phyloP scores from a whole-genome alignment of 169 alveolate genomes.

The Fabrea salina region DNA sequence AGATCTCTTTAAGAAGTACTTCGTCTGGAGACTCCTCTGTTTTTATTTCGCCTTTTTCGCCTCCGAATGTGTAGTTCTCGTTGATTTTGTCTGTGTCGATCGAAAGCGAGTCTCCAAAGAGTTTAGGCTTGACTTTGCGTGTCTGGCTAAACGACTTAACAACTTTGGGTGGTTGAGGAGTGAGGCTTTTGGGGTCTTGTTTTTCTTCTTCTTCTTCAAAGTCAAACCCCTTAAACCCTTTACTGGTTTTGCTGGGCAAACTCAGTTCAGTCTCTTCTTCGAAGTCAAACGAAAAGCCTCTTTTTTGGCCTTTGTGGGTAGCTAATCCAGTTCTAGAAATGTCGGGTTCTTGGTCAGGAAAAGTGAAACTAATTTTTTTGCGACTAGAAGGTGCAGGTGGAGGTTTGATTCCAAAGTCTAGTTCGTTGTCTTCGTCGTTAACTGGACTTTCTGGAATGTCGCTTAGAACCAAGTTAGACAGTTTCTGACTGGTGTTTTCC shows the following conservation, averaged over 20 bases:
- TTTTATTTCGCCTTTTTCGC: conserved; percentile 17
- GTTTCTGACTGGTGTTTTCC: no score
- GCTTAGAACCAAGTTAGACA: no score
- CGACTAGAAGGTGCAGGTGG: conserved; percentile 24
- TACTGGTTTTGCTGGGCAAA: background rate
- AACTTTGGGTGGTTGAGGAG: background rate
- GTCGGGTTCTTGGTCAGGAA: background rate
- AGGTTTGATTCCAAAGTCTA: conserved; percentile 27
- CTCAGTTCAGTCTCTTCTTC: background rate
- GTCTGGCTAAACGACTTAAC: conserved; percentile 25
- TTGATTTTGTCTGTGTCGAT: conserved; percentile 30
- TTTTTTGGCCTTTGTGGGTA: background rate
- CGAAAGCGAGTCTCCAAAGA: background rate
- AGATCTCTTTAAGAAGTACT: background rate
- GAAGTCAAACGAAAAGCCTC: background rate
- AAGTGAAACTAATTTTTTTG: conserved; percentile 10
- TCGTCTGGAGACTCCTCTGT: conserved; percentile 14
- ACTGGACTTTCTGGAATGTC: no score
- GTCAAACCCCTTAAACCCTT: no score
- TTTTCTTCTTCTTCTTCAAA: background rate
- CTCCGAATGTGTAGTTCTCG: conserved; percentile 24
- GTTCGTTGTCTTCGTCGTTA: background rate
- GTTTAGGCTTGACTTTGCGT: background rate
- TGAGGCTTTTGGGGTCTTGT: background rate
- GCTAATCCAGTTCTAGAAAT: background rate